These are phyloP conservation scores for Lepidium campestre DNA, from an alignment of 441 rosid genomes.

Conservation along the genomic window DNA sequence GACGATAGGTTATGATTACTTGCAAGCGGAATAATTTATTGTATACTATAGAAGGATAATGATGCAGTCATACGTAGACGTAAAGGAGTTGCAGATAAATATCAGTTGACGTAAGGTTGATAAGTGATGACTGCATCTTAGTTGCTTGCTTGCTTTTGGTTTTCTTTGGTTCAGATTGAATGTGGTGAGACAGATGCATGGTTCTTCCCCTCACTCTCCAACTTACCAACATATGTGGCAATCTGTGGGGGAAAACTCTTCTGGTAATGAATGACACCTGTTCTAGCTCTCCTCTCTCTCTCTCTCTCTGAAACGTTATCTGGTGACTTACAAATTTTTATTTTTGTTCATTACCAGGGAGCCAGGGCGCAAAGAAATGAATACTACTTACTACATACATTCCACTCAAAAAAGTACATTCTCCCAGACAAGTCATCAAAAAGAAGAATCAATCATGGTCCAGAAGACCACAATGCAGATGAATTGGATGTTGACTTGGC, in stretches of 20 bases:
- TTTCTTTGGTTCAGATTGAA: slow-evolving; percentile 64
- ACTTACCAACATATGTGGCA: slow-evolving; percentile 95
- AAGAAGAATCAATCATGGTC: slow-evolving; percentile 45
- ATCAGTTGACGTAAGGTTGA: slow-evolving; percentile 3
- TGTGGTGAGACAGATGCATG: slow-evolving; percentile 98
- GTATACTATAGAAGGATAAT: neutral
- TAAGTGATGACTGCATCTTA: slow-evolving; percentile 10
- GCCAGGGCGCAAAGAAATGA: slow-evolving; percentile 97
- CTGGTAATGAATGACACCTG: slow-evolving; percentile 62
- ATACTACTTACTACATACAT: slow-evolving; percentile 89
- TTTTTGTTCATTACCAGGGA: slow-evolving; percentile 51
- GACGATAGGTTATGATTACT: slow-evolving; percentile 1
- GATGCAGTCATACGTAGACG: neutral
- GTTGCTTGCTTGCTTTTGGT: slow-evolving; percentile 9
- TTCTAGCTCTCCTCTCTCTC: neutral
- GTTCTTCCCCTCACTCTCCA: slow-evolving; percentile 98
- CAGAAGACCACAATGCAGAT: slow-evolving; percentile 39
- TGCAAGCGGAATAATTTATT: neutral
- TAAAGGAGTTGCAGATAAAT: slow-evolving; percentile 1
- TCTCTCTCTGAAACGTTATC: neutral
- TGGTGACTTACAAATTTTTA: too few relatives aligned
- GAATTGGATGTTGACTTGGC: slow-evolving; percentile 43
- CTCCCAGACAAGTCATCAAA: slow-evolving; percentile 83
- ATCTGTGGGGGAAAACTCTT: slow-evolving; percentile 97
- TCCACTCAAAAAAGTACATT: slow-evolving; percentile 81